Evolutionary conservation across 1,284 basidiomycete genomes (phyloP), one percentile per base, ranked within the genome.

Genomic region (Pseudozyma hubeiensis): DNA sequence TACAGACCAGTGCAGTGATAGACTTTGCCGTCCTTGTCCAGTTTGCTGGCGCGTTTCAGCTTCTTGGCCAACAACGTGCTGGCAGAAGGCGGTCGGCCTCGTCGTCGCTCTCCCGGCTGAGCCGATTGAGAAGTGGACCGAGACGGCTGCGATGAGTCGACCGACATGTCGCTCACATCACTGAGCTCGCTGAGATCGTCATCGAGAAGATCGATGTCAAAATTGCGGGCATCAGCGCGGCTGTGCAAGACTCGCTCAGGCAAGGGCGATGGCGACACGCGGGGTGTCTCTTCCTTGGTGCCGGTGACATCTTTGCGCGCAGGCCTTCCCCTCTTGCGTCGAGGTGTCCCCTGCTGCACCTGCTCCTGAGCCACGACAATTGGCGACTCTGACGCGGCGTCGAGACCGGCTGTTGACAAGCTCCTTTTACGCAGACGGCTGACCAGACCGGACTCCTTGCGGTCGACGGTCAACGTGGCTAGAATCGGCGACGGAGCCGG

Each of bases 1-100:
- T 73, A 73, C 29, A 73, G 47, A n/a, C 70, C 70, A 37, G 48
- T 51, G 35, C 47, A 43, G 37, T 67, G 61, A 39, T 64, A 73
- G 16, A 50, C 35, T 24, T 73, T 73, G 41, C 64, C 64, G 14
- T 63, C 60, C 19, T 72, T 72, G 45, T 67, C 60, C 47, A 56
- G 64, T 33, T 43, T 54, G 50, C 48, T 67, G 8, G 57, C 64
- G 13, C 64, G 64, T 30, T 55, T 66, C 39, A 63, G n/a, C 40
- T 54, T 66, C 24, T 52, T 66, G 9, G 52, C 30, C n/a, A 51
- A 54, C 4, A 47, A 37, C 44, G 51, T 46, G 31, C 33, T 45
- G 19, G 56, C 43, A 11, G n/a, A 29, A 0, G 54, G 51, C 14
- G 59, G 59, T 8, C 65, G 51, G 31, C 54, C 54, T 4, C 59